These are phyloP conservation scores for Colletotrichum sp. DNA, from an alignment of 2,329 filamentous ascomycete species.

Conservation along the genomic window DNA sequence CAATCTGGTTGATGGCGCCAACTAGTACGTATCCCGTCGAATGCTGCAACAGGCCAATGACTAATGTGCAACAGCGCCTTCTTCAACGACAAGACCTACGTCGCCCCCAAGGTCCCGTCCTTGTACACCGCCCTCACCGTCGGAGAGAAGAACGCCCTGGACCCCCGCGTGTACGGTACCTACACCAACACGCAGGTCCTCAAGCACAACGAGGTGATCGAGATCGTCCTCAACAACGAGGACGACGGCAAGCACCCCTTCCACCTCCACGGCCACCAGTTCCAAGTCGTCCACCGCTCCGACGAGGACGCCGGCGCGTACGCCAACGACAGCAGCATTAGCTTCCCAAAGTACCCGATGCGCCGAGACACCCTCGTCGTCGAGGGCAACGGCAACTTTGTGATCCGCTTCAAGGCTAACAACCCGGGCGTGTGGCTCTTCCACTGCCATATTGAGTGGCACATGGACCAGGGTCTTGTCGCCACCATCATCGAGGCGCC, in stretches of 20 bases:
- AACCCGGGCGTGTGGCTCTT: slow-evolving; percentile 53
- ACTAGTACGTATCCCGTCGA: slow-evolving; percentile 44
- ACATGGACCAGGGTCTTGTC: slow-evolving; percentile 51
- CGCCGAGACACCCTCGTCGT: slow-evolving; percentile 56
- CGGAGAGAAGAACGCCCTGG: slow-evolving; percentile 46
- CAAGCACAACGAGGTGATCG: slow-evolving; percentile 56
- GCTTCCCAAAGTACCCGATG: slow-evolving; percentile 44
- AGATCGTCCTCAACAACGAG: slow-evolving; percentile 64
- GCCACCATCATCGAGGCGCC: slow-evolving; percentile 41
- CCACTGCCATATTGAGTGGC: slow-evolving; percentile 62
- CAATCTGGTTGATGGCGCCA: slow-evolving; percentile 69
- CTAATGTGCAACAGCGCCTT: slow-evolving; percentile 42
- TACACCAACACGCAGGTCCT: slow-evolving; percentile 59
- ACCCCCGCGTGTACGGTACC: slow-evolving; percentile 55
- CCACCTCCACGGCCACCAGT: slow-evolving; percentile 68
- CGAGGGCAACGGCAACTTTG: slow-evolving; percentile 50
- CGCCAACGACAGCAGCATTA: slow-evolving; percentile 42
- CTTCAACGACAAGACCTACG: slow-evolving; percentile 70
- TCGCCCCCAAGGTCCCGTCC: slow-evolving; percentile 68
- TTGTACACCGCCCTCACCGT: slow-evolving; percentile 69
- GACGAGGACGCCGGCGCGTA: slow-evolving; percentile 25
- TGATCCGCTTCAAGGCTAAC: slow-evolving; percentile 49
- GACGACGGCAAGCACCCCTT: slow-evolving; percentile 65
- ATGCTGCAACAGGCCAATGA: background rate
- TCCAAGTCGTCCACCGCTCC: slow-evolving; percentile 49